Base-by-base conservation (phyloP, 2,329 filamentous ascomycete species). In the Celoporthe dispersa region DNA sequence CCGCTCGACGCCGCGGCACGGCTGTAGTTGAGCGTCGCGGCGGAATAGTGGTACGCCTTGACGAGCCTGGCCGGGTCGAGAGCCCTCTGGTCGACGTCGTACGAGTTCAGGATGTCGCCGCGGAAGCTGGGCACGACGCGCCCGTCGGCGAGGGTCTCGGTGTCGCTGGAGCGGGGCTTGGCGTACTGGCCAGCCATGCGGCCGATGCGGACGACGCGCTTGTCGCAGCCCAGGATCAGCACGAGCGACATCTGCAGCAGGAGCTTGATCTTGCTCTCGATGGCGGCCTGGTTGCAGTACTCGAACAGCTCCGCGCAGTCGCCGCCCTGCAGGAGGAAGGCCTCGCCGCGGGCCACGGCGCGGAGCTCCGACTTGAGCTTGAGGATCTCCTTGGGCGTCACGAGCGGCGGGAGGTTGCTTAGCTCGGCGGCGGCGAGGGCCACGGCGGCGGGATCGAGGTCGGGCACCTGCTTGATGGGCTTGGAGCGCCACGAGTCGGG, bases 101-200 rank as follows among this genome's bases (percentile, higher is more conserved):
- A 97, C 35, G 95, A 95, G 78, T 99, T 99, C 73, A 99, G 86
- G 72, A 98, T 98, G 76, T 99, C 96, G 22, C 96, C 96, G 66
- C 96, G 87, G 86, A 98, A 99, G 57, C 93, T 96, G 4, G 93
- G 92, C 68, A 97, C 91, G 77, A 94, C 89, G 71, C 89, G 88
- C 66, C 94, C 94, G 73, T 97, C 85, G 65, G 97, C 84, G 9
- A 33, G 25, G 1, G 90, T 87, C 83, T 99, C 96, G 51, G 90
- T 94, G 0, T 95, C 92, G 75, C 91, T 97, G 4, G 94, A 97
- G 69, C 96, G 86, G 2, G 95, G 96, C 82, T 99, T 99, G 39
- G 96, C 96, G 78, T 97, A 99, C 84, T 99, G 96, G 3, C 96
- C 96, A 16, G 96, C 96, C 90, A 98, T 98, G 71, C 96, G 90